A percentile compares a stretch with the other conserved stretches of the same genome.
These are phyloP conservation scores for Metschnikowia shivogae DNA, from an alignment of 805 yeast species.

Conservation along the genomic window DNA sequence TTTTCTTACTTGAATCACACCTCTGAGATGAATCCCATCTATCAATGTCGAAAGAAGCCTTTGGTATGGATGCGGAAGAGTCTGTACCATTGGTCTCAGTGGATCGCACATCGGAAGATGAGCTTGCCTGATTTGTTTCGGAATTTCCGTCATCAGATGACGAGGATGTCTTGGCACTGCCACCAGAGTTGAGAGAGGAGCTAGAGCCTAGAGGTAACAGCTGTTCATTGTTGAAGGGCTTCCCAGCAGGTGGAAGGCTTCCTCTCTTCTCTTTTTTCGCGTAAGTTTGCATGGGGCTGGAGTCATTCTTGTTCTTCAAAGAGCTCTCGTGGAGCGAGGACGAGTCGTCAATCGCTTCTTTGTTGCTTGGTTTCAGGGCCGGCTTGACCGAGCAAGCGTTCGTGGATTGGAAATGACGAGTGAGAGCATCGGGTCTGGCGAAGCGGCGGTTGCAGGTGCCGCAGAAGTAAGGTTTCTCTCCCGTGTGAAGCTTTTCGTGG, in stretches of 20 bases:
- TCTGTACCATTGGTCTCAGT: neutral
- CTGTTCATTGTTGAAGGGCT: constrained; percentile 11
- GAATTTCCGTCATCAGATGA: constrained; percentile 2
- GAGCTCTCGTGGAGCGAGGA: constrained; percentile 4
- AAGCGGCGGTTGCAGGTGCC: constrained; percentile 57
- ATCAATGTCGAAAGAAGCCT: constrained; percentile 8
- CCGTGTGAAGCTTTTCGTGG: constrained; percentile 71
- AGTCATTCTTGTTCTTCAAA: neutral
- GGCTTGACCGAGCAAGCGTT: constrained; percentile 28
- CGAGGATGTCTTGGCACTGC: constrained; percentile 4
- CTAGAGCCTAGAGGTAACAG: constrained; percentile 15
- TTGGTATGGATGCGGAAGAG: constrained; percentile 1
- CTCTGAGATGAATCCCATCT: constrained; percentile 8
- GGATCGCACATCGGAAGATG: neutral
- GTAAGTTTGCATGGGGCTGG: neutral
- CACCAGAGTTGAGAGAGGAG: constrained; percentile 6
- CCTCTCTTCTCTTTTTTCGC: neutral
- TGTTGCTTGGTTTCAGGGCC: constrained; percentile 1
- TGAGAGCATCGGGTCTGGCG: constrained; percentile 73
- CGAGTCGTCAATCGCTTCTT: neutral
- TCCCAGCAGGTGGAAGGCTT: constrained; percentile 2
- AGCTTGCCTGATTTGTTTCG: neutral
- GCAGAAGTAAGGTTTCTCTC: constrained; percentile 67
- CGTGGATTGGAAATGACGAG: constrained; percentile 55
- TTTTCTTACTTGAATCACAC: neutral